A percentile compares a stretch with the other conserved stretches of the same genome.
phyloP scores from a whole-genome alignment of 2,329 filamentous ascomycete genomes.

The Aspergillus tubingensis region DNA sequence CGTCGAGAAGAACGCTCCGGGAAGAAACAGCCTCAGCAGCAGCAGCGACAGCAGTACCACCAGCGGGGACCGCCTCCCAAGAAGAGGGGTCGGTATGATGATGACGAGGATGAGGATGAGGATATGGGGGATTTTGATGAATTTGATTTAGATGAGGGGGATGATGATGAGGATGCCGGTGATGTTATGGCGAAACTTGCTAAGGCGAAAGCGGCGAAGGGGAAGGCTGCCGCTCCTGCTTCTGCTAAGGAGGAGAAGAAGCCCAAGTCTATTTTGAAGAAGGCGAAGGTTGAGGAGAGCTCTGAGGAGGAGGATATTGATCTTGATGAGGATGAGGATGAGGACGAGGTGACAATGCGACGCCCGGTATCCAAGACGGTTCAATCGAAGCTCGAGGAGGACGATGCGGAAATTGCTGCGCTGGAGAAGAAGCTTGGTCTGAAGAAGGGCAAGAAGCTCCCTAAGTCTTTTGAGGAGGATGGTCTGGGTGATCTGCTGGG shows the following conservation, averaged over 20 bases:
- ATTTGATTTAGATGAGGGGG: conserved; percentile 24
- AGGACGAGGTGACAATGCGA: conserved; percentile 6
- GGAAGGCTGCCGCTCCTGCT: conserved; percentile 11
- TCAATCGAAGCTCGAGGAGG: conserved; percentile 69
- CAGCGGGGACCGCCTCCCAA: conserved; percentile 25
- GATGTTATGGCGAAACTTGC: too few species aligned
- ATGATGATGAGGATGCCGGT: not conserved
- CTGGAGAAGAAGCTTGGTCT: conserved; percentile 87
- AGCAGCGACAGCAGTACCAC: too few species aligned
- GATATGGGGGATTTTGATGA: conserved; percentile 31
- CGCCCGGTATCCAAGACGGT: conserved; percentile 42
- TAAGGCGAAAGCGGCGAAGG: conserved; percentile 10
- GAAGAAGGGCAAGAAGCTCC: conserved; percentile 71
- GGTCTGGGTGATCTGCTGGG: conserved; percentile 78
- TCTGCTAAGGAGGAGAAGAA: conserved; percentile 19
- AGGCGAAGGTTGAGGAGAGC: conserved; percentile 27
- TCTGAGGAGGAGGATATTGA: conserved; percentile 31
- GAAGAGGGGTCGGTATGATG: conserved; percentile 16
- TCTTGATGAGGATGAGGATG: conserved; percentile 28
- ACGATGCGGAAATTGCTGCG: conserved; percentile 85
- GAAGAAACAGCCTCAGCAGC: conserved; percentile 52
- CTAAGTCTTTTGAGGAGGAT: conserved; percentile 75
- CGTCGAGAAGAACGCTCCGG: conserved; percentile 66
- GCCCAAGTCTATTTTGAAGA: conserved; percentile 43
- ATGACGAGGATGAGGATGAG: conserved; percentile 27